These are phyloP conservation scores for Fusarium pininemorale DNA, from an alignment of 2,329 filamentous ascomycete species.

Conservation along the genomic window DNA sequence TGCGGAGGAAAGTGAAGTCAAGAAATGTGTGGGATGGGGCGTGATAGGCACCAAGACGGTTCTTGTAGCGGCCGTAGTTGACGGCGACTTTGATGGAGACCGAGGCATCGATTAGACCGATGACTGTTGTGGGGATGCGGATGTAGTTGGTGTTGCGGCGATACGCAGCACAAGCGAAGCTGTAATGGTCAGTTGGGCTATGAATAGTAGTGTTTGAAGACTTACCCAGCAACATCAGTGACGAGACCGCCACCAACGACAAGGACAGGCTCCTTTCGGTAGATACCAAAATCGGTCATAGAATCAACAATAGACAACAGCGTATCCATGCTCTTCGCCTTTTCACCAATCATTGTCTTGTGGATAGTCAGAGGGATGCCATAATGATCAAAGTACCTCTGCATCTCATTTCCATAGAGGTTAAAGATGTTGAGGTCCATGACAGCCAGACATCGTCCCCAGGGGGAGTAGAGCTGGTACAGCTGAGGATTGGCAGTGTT, in stretches of 20 bases:
- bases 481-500: constrained; percentile 67
- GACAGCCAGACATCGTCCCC: constrained; percentile 72
- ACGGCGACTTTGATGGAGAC: constrained; percentile 83
- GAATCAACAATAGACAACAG: constrained; percentile 75
- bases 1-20: constrained; percentile 77
- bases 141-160: constrained; percentile 79
- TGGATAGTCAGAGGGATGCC: constrained; percentile 70
- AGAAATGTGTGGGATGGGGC: constrained; percentile 77
- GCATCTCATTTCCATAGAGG: constrained; percentile 72
- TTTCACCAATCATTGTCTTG: constrained; percentile 79
- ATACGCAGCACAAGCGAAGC: constrained; percentile 76
- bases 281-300: constrained; percentile 78
- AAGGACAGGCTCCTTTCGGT: constrained; percentile 73
- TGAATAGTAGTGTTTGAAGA: constrained; percentile 39
- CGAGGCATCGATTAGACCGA: constrained; percentile 78
- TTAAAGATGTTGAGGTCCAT: constrained; percentile 78
- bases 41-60: constrained; percentile 77
- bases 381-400: constrained; percentile 73
- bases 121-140: constrained; percentile 77
- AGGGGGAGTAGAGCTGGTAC: constrained; percentile 70
- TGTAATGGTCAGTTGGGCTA: constrained; percentile 44
- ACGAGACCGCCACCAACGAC: constrained; percentile 75
- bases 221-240: constrained; percentile 78
- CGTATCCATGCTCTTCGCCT: constrained; percentile 77
- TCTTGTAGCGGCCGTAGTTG: constrained; percentile 81